phyloP scores from a whole-genome alignment of 2,329 filamentous ascomycete species.

The Epicoccum sorghinum region DNA sequence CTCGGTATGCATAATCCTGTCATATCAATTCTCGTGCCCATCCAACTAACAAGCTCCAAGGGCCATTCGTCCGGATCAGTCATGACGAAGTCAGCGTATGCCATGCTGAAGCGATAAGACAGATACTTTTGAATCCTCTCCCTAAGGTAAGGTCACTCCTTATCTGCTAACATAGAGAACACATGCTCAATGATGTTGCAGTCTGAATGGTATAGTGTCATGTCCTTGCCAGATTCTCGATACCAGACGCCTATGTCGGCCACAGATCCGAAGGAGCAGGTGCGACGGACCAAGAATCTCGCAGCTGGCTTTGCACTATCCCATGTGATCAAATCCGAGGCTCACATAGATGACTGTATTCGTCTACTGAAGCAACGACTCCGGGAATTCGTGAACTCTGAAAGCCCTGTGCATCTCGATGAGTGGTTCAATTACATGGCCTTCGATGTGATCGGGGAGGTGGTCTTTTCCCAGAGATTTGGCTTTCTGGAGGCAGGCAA shows the following conservation, averaged over 20 bases:
- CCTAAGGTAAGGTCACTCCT: constrained; percentile 34
- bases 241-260: constrained; percentile 51
- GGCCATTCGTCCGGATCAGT: constrained; percentile 51
- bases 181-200: constrained; percentile 4
- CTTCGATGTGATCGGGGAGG: constrained; percentile 48
- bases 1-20: neutral
- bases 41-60: neutral
- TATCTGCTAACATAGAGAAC: neutral
- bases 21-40: too few species aligned
- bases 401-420: constrained; percentile 48
- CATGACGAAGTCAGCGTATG: constrained; percentile 54
- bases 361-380: constrained; percentile 28
- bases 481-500: constrained; percentile 31
- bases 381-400: constrained; percentile 17
- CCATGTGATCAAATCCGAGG: constrained; percentile 26
- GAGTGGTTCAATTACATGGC: constrained; percentile 37
- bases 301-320: constrained; percentile 32
- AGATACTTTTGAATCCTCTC: constrained; percentile 44
- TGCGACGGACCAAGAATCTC: constrained; percentile 22
- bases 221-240: constrained; percentile 50
- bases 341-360: constrained; percentile 21
- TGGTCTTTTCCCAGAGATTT: constrained; percentile 45
- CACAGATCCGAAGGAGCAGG: constrained; percentile 45
- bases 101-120: constrained; percentile 50
- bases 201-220: constrained; percentile 44